Evolutionary conservation across 768 basidiomycete species (phyloP).

Genomic region (Harrya chromipes): DNA sequence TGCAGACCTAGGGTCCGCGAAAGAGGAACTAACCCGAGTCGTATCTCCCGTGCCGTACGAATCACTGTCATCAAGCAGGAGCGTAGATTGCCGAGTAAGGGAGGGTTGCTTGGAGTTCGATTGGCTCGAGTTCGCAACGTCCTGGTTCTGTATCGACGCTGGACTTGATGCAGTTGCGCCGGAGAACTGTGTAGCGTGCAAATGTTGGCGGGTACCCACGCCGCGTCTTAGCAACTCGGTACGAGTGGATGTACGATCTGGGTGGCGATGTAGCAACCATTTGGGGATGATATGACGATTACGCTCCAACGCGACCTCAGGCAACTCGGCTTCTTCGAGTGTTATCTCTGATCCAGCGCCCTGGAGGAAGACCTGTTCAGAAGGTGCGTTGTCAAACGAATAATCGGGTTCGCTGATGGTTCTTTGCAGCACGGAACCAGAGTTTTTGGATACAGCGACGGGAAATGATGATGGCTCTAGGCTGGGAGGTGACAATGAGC

Average conservation of each 20-base stretch:
- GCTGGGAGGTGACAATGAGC: conserved; percentile 23
- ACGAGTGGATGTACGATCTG: conserved; percentile 51
- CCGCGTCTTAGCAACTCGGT: conserved; percentile 30
- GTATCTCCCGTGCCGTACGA: conserved; percentile 44
- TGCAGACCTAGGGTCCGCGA: conserved; percentile 22
- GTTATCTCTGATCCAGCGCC: conserved; percentile 42
- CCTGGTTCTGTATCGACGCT: conserved; percentile 46
- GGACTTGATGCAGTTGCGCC: conserved; percentile 68
- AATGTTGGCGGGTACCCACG: conserved; percentile 32
- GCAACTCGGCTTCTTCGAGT: conserved; percentile 75
- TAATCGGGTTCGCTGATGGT: conserved; percentile 25
- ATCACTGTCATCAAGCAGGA: conserved; percentile 37
- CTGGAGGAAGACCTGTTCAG: conserved; percentile 17
- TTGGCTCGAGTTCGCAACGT: conserved; percentile 14
- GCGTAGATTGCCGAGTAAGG: conserved; percentile 39
- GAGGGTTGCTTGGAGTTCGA: conserved; percentile 36
- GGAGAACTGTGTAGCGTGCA: conserved; percentile 42
- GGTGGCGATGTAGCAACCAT: conserved; percentile 67
- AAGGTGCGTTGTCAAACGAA: conserved; percentile 1
- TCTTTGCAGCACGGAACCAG: conserved; percentile 28
- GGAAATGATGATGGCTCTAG: conserved; percentile 15
- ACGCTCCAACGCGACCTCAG: conserved; percentile 89
- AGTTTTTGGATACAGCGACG: conserved; percentile 18
- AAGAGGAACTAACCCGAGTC: conserved; percentile 25
- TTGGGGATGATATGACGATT: conserved; percentile 97